Percentiles rank a stretch among this genome's conserved stretches.
These are phyloP conservation scores for Sclerotinia subarctica DNA, from an alignment of 2,329 filamentous ascomycete species.

Conservation along the genomic window DNA sequence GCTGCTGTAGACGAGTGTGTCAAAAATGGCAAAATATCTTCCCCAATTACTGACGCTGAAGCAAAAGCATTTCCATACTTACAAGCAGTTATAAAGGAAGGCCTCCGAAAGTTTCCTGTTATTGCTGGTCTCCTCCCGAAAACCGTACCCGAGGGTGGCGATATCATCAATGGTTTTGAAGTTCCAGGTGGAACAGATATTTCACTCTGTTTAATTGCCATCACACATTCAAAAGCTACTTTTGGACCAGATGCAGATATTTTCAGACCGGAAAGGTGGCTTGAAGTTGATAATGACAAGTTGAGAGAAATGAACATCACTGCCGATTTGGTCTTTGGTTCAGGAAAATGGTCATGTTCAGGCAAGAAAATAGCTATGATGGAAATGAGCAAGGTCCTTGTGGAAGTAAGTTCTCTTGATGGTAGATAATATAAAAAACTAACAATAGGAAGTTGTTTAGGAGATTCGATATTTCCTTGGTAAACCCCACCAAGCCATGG, in stretches of 20 bases:
- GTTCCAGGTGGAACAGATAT: conserved; percentile 16
- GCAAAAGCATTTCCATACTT: conserved; percentile 43
- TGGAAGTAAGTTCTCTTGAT: conserved; percentile 41
- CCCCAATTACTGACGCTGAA: neutral
- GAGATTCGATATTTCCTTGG: conserved; percentile 7
- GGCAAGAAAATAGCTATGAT: conserved; percentile 48
- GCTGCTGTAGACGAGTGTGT: conserved; percentile 16
- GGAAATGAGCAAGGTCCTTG: conserved; percentile 48
- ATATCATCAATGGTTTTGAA: conserved; percentile 22
- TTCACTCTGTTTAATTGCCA: neutral
- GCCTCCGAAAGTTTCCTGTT: conserved; percentile 47
- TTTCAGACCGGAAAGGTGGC: conserved; percentile 50
- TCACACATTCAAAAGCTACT: neutral
- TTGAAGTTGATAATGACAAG: conserved; percentile 37
- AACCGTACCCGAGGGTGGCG: conserved; percentile 23
- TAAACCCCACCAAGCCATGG: neutral
- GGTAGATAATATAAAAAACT: neutral
- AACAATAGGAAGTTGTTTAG: neutral
- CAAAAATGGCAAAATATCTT: neutral
- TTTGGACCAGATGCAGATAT: conserved; percentile 41
- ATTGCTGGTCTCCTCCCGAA: conserved; percentile 34
- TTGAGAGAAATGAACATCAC: conserved; percentile 40
- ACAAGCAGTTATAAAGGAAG: conserved; percentile 49
- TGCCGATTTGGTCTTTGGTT: conserved; percentile 45
- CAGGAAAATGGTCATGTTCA: conserved; percentile 45